Percentiles rank a stretch among this genome's conserved stretches.
Evolutionary conservation across 306 rosid genomes (phyloP).

Genomic region (Leucaena leucocephala): DNA sequence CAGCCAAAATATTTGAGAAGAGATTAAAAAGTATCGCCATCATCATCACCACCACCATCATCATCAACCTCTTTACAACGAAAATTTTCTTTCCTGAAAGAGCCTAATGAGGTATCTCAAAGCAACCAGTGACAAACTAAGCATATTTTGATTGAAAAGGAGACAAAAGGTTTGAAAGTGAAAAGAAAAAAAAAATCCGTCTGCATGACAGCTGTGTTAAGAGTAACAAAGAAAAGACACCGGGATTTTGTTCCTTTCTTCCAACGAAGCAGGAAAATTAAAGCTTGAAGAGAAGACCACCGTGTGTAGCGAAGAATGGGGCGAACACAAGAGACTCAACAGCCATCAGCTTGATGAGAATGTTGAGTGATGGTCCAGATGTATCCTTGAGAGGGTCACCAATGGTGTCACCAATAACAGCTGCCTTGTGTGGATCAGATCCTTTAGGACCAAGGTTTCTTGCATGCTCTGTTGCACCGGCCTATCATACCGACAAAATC

Average conservation of each 20-base stretch:
- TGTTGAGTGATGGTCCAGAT: slow-evolving; percentile 78
- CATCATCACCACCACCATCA: background rate
- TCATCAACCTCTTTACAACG: slow-evolving; percentile 18
- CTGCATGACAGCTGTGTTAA: background rate
- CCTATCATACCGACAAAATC: slow-evolving; percentile 37
- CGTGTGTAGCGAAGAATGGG: slow-evolving; percentile 73
- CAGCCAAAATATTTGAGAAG: background rate
- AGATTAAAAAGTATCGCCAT: slow-evolving; percentile 1
- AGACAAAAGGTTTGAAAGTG: background rate
- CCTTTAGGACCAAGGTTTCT: slow-evolving; percentile 75
- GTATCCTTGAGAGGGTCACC: slow-evolving; percentile 82
- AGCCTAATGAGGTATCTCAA: slow-evolving; percentile 9
- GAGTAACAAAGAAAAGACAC: background rate
- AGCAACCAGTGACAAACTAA: background rate
- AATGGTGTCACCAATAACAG: slow-evolving; percentile 74
- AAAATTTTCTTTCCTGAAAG: background rate
- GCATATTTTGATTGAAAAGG: slow-evolving; percentile 1
- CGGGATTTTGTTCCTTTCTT: background rate
- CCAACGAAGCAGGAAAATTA: background rate
- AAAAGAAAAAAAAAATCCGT: background rate
- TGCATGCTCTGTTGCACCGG: slow-evolving; percentile 76
- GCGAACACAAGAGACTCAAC: slow-evolving; percentile 78
- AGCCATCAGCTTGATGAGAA: slow-evolving; percentile 78
- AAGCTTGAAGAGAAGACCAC: slow-evolving; percentile 70
- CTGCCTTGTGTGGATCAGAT: slow-evolving; percentile 75